These are phyloP conservation scores for Brassica hybrid DNA, from an alignment of 441 rosid genomes.

Conservation along the genomic window DNA sequence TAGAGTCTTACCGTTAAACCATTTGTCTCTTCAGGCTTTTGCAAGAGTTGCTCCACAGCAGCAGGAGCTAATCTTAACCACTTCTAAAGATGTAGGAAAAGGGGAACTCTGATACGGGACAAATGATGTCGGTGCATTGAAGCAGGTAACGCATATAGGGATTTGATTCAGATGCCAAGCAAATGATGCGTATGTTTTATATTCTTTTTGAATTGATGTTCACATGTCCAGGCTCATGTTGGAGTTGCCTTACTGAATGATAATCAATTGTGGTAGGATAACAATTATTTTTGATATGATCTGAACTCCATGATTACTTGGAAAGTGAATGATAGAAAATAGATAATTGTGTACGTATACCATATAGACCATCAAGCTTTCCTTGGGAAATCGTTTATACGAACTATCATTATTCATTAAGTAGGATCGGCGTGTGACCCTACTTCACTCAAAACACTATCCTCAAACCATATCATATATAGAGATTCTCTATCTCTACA, in stretches of 20 bases:
- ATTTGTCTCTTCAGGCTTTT: slow-evolving; percentile 67
- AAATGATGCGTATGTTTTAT: slow-evolving; percentile 1
- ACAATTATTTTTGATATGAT: no score
- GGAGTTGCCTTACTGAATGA: slow-evolving; percentile 90
- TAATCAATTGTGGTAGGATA: no score
- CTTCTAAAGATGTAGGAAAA: slow-evolving; percentile 82
- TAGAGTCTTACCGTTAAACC: slow-evolving; percentile 11
- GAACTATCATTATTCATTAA: background rate
- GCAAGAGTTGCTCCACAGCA: slow-evolving; percentile 99
- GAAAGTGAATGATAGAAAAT: background rate
- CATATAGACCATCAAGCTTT: slow-evolving; percentile 18
- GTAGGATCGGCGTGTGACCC: slow-evolving; percentile 34
- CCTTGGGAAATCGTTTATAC: slow-evolving; percentile 10
- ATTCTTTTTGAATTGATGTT: slow-evolving; percentile 22
- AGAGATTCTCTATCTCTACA: slow-evolving; percentile 32
- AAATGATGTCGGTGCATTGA: slow-evolving; percentile 98
- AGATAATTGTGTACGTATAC: background rate
- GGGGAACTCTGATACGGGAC: slow-evolving; percentile 95
- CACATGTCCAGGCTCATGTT: slow-evolving; percentile 75
- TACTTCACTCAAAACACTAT: slow-evolving; percentile 22
- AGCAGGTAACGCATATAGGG: slow-evolving; percentile 64
- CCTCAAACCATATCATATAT: slow-evolving; percentile 29
- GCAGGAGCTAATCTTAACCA: slow-evolving; percentile 91
- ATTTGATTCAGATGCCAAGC: background rate
- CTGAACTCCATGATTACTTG: no score